Evolutionary conservation across 2,329 filamentous ascomycete species (phyloP).

Genomic region (Colletotrichum sp.): DNA sequence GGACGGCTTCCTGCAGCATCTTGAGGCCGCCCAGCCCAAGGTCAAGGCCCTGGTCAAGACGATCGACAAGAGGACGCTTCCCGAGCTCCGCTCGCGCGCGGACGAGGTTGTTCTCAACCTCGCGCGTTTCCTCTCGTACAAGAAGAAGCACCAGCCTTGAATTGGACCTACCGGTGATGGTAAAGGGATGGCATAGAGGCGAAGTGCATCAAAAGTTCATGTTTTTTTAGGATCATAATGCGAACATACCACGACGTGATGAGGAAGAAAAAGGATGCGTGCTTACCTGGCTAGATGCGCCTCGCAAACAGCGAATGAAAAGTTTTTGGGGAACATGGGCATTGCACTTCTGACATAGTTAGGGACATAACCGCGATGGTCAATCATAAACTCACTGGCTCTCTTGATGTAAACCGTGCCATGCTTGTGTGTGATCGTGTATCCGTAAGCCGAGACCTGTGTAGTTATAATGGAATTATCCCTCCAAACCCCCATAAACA

Average conservation of each 20-base stretch:
- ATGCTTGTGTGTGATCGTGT: not conserved
- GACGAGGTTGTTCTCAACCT: conserved; percentile 69
- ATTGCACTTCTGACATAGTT: conserved; percentile 21
- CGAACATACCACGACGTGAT: conserved; percentile 5
- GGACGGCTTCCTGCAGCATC: conserved; percentile 61
- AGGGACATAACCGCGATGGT: conserved; percentile 18
- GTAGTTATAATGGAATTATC: not conserved
- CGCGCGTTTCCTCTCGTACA: conserved; percentile 67
- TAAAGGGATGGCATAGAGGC: not conserved
- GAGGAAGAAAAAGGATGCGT: not conserved
- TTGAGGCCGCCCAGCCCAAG: conserved; percentile 60
- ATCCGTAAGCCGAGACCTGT: conserved; percentile 9
- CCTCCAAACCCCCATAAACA: not conserved
- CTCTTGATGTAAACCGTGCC: not conserved
- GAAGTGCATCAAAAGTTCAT: conserved; percentile 1
- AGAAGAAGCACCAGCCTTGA: conserved; percentile 58
- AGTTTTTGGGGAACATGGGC: not conserved
- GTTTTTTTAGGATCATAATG: not conserved
- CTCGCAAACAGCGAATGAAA: not conserved
- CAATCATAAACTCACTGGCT: conserved; percentile 21
- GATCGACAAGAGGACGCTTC: conserved; percentile 63
- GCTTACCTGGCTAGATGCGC: conserved; percentile 10
- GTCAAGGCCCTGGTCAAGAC: conserved; percentile 61
- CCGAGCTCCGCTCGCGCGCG: conserved; percentile 62
- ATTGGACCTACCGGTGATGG: not conserved